Evolutionary conservation across 768 basidiomycete species (phyloP).

Genomic region (Royoungia palumana): DNA sequence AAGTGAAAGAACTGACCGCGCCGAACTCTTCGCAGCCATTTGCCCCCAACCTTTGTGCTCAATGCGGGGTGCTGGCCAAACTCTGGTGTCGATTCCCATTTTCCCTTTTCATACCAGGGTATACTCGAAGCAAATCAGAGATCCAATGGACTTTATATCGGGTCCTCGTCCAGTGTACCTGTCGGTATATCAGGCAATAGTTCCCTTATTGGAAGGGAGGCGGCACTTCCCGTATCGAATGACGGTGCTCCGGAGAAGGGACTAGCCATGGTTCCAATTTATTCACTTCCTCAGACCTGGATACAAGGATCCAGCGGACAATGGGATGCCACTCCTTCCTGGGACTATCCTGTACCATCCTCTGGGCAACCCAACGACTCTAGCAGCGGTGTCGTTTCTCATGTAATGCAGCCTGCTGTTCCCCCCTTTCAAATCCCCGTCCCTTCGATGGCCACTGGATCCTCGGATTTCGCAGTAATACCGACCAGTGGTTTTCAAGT

Average conservation of each 20-base stretch:
- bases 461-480: neutral
- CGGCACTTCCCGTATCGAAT: neutral
- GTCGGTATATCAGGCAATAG: neutral
- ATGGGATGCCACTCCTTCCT: conserved; percentile 2
- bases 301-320: neutral
- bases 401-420: neutral
- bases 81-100: neutral
- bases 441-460: neutral
- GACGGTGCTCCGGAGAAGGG: neutral
- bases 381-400: neutral
- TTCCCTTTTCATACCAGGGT: neutral
- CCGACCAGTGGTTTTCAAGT: neutral
- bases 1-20: neutral
- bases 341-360: conserved; percentile 2
- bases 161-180: neutral
- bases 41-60: neutral
- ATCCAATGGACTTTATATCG: neutral
- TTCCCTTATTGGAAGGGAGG: neutral
- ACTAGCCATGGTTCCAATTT: neutral
- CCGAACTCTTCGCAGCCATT: neutral
- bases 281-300: neutral
- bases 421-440: neutral
- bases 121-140: neutral
- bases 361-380: neutral
- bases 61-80: conserved; percentile 3